A percentile compares a stretch with the other conserved stretches of the same genome.
Conservation (phyloP, 75 land plant species). For the Sequoia sempervirens region DNA sequence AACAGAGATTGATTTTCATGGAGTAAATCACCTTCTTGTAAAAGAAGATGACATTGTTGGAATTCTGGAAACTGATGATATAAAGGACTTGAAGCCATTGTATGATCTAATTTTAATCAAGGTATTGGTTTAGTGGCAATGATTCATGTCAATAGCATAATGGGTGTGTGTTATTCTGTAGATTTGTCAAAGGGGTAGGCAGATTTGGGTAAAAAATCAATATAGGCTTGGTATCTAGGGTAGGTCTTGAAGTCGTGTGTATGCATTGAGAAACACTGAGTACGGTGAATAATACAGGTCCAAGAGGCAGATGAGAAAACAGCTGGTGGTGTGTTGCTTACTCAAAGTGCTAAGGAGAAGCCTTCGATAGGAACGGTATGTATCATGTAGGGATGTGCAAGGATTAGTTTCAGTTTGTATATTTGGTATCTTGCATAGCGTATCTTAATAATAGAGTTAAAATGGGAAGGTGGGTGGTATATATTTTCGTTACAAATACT, state of each 20-base stretch:
- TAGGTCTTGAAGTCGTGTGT: not conserved
- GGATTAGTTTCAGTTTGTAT: not conserved
- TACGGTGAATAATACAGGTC: constrained; percentile 24
- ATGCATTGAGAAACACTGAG: not conserved
- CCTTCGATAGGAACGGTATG: constrained; percentile 78
- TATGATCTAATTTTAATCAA: constrained; percentile 72
- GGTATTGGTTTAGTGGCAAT: constrained; percentile 20
- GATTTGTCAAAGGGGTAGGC: not conserved
- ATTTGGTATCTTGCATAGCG: not conserved
- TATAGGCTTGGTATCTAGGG: not conserved
- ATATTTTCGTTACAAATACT: not conserved
- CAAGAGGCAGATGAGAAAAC: constrained; percentile 69
- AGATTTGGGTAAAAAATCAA: not conserved
- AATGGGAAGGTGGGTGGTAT: constrained; percentile 1
- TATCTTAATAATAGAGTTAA: not conserved
- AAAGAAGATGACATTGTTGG: constrained; percentile 91
- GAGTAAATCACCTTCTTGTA: constrained; percentile 54
- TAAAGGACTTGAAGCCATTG: constrained; percentile 76
- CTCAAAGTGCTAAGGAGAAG: constrained; percentile 73
- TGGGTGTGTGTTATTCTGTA: not conserved
- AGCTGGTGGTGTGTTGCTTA: constrained; percentile 68
- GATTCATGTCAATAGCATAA: not conserved
- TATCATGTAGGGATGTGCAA: not conserved
- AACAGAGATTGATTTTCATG: constrained; percentile 80
- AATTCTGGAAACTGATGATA: constrained; percentile 73